These are phyloP conservation scores for Lentinus tigrinus DNA, from an alignment of 768 basidiomycete genomes.

Conservation along the genomic window DNA sequence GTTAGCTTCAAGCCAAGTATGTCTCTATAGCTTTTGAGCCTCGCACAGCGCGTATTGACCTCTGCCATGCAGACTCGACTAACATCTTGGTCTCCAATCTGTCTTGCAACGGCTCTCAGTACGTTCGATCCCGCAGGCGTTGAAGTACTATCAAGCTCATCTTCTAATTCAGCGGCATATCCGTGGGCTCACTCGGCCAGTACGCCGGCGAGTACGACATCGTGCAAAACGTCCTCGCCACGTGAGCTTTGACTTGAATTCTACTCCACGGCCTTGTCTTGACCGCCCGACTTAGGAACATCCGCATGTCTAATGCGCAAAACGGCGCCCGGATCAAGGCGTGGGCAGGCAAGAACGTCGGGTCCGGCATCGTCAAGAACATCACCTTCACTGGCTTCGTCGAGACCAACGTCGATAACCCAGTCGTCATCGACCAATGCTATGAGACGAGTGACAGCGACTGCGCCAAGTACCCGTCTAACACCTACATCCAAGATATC, in stretches of 20 bases:
- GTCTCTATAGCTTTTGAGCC: not conserved
- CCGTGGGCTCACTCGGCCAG: constrained; percentile 60
- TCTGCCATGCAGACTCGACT: constrained; percentile 39
- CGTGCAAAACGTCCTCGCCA: constrained; percentile 57
- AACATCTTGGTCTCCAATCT: constrained; percentile 57
- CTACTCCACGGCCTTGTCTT: not conserved
- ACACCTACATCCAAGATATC: constrained; percentile 55
- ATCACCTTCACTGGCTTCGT: constrained; percentile 53
- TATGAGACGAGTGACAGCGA: constrained; percentile 46
- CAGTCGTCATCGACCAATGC: constrained; percentile 61
- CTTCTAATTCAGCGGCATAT: constrained; percentile 46
- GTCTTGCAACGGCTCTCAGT: constrained; percentile 61
- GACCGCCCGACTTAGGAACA: constrained; percentile 37
- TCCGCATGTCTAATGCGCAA: constrained; percentile 59
- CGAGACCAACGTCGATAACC: constrained; percentile 55
- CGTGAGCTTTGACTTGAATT: constrained; percentile 29
- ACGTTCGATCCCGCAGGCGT: constrained; percentile 18
- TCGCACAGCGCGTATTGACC: not conserved
- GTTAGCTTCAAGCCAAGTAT: constrained; percentile 58
- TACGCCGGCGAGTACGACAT: constrained; percentile 51
- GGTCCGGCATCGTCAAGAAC: constrained; percentile 57
- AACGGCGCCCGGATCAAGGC: constrained; percentile 72
- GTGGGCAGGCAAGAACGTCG: constrained; percentile 59
- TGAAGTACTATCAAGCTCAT: not conserved
- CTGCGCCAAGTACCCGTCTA: constrained; percentile 56